Base-by-base conservation (phyloP, 306 rosid species). In the Gynostemma pentaphyllum region DNA sequence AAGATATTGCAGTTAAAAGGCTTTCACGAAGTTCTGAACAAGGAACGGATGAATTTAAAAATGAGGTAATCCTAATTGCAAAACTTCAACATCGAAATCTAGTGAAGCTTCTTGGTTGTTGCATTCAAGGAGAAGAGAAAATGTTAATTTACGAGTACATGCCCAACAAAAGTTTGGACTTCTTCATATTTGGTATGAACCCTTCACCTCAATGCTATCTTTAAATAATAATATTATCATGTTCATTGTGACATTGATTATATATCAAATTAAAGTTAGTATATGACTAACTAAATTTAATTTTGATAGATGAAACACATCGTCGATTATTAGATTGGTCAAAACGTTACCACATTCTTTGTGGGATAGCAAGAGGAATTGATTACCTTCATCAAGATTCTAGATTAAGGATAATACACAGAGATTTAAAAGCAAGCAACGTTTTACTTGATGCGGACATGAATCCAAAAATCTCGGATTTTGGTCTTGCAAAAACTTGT, bases 11-110 rank as follows among this genome's bases (percentile, higher is more conserved):
- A 0, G 87, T 88, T 39, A 88, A 88, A 69, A 49, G 89, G 28
- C 87, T 82, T 41, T 69, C 85, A 46, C 64, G 9, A 2, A 45
- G 72, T 11, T 80, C 85, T 3, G 83, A 82, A 34, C 96, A 88
- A 72, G 89, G 89, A 62, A 39, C 73, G 12, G 23, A 74, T 2
- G 88, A 85, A 72, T 84, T 84, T 73, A 75, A 70, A 62, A 84
- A 84, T 46, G 90, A 87, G 80, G 82, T 84, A 12, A 34, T 3
- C 22, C 65, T 80, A 53, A 78, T 80, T n/a, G 84, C 84, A 2
- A 80, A 87, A 7, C 95, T 87, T 74, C 88, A 84, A 59, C 95
- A 86, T 21, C 72, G 87, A 64, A 83, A 86, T 74, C 82, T 86
- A 14, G 95, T 83, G 24, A 83, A 72, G 40, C 79, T 86, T 49